Percentiles rank a stretch among this genome's conserved stretches.
Evolutionary conservation across 2,329 filamentous ascomycete genomes (phyloP).

Genomic region (Aspergillus glaucus): DNA sequence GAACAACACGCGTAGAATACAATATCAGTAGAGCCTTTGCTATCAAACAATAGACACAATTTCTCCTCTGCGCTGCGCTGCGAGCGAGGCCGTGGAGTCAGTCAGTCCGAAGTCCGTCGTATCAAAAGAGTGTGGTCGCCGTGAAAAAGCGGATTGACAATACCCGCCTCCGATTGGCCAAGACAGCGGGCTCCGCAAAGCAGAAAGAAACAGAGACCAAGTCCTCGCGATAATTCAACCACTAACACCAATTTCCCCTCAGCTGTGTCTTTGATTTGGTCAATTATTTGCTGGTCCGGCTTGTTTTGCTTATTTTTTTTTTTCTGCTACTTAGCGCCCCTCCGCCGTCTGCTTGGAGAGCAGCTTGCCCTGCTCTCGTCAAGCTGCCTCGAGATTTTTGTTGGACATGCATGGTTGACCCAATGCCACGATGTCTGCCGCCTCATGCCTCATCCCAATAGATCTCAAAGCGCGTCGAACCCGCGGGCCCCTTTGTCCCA

Average conservation of each 20-base stretch:
- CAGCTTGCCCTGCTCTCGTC: conserved; percentile 6
- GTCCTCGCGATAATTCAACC: conserved; percentile 2
- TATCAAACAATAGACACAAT: too few species aligned
- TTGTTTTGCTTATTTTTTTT: background rate
- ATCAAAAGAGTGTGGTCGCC: background rate
- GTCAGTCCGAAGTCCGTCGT: too few species aligned
- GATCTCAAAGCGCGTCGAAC: conserved; percentile 47
- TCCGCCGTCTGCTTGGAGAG: conserved; percentile 6
- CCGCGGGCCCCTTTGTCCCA: conserved; percentile 44
- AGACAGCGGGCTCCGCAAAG: conserved; percentile 24
- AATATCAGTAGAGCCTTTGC: too few species aligned
- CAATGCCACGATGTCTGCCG: conserved; percentile 53
- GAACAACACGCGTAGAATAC: background rate
- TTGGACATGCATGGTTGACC: conserved; percentile 29
- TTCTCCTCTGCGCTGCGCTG: too few species aligned
- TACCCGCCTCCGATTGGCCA: conserved; percentile 32
- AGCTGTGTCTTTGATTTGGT: background rate
- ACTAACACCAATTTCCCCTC: background rate
- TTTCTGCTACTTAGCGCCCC: background rate
- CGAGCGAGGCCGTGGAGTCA: too few species aligned
- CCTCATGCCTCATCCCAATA: conserved; percentile 59
- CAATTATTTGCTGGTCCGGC: background rate
- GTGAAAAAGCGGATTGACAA: conserved; percentile 32
- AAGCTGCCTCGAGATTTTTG: conserved; percentile 14
- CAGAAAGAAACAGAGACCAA: conserved; percentile 5